Percentiles rank a stretch among this genome's conserved stretches.
Evolutionary conservation across 2,329 filamentous ascomycete genomes (phyloP).

Genomic region (Amesomyces nigricolor): DNA sequence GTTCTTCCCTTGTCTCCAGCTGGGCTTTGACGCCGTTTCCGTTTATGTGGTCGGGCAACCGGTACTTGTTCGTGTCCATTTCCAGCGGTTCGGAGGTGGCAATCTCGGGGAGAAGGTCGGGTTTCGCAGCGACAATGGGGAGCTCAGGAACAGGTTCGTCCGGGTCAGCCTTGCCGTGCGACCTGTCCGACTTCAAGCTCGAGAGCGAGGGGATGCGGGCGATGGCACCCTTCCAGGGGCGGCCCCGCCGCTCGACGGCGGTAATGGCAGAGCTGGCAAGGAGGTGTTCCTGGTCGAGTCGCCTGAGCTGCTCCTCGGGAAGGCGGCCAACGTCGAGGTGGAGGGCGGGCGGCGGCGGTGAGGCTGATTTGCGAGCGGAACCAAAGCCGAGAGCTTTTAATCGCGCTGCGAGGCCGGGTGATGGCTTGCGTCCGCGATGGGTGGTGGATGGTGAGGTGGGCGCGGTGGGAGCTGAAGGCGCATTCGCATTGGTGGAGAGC

Average conservation of each 20-base stretch:
- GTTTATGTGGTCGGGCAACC: conserved; percentile 63
- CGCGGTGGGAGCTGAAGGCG: conserved; percentile 24
- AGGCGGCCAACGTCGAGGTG: conserved; percentile 58
- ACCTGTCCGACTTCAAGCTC: conserved; percentile 27
- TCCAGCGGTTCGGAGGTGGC: conserved; percentile 45
- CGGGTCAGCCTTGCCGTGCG: conserved; percentile 20
- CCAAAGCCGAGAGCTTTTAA: conserved; percentile 61
- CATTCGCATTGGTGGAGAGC: conserved; percentile 10
- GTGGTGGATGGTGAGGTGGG: conserved; percentile 24
- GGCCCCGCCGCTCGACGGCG: conserved; percentile 59
- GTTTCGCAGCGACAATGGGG: conserved; percentile 26
- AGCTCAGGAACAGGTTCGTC: conserved; percentile 30
- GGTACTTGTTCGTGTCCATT: conserved; percentile 71
- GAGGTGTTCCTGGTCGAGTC: conserved; percentile 62
- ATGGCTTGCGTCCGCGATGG: conserved; percentile 49
- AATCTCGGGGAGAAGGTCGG: conserved; percentile 48
- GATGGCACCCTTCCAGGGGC: conserved; percentile 65
- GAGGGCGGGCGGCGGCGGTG: conserved; percentile 26
- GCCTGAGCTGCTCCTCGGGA: conserved; percentile 62
- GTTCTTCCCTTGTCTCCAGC: conserved; percentile 51
- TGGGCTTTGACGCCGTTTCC: conserved; percentile 62
- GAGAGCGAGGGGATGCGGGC: conserved; percentile 43
- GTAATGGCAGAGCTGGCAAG: conserved; percentile 43
- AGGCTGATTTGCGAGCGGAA: conserved; percentile 36
- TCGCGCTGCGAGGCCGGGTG: conserved; percentile 58